Evolutionary conservation across 202 grass and related monocot species (phyloP).

Genomic region (Panicum hallii): DNA sequence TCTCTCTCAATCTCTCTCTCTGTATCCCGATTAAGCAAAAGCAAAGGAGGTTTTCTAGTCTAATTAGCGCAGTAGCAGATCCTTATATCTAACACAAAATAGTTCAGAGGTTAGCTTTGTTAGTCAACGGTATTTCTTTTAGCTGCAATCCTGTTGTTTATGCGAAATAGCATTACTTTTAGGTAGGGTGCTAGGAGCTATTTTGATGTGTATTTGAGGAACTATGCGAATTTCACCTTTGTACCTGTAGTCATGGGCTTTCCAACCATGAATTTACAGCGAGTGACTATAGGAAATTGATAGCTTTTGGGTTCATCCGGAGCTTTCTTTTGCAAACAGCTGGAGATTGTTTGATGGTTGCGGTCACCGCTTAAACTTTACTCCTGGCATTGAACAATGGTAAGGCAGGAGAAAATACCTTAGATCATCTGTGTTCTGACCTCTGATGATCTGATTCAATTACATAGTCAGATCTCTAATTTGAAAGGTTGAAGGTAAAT

Average conservation of each 20-base stretch:
- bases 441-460: background rate
- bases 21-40: no score
- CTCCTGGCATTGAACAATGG: background rate
- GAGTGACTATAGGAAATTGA: background rate
- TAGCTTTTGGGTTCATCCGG: background rate
- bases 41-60: no score
- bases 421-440: background rate
- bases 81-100: no score
- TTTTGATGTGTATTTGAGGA: slow-evolving; percentile 19
- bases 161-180: slow-evolving; percentile 25
- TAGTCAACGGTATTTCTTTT: slow-evolving; percentile 51
- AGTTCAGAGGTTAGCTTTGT: slow-evolving; percentile 45
- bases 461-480: background rate
- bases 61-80: no score
- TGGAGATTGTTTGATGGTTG: background rate
- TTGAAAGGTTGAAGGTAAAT: background rate
- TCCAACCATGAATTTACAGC: slow-evolving; percentile 32
- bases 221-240: background rate
- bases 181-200: slow-evolving; percentile 37
- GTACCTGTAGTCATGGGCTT: slow-evolving; percentile 22
- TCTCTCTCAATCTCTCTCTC: no score
- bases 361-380: background rate
- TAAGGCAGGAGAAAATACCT: background rate
- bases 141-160: slow-evolving; percentile 47
- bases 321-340: background rate